These are phyloP conservation scores for Clonostachys rosea DNA, from an alignment of 2,329 filamentous ascomycete genomes.

Conservation along the genomic window DNA sequence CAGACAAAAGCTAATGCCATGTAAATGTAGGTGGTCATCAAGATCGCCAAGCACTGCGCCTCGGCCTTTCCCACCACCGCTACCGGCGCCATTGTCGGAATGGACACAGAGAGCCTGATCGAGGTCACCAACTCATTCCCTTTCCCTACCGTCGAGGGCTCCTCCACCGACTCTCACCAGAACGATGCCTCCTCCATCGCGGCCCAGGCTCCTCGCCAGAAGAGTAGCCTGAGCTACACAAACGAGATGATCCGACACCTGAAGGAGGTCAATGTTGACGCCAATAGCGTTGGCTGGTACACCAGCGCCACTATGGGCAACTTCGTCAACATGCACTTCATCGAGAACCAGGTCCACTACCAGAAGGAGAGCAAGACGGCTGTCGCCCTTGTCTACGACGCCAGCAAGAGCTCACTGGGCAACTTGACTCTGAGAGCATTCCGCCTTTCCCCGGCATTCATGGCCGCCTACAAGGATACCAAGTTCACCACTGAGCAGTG, in stretches of 20 bases:
- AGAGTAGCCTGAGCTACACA: conserved; percentile 85
- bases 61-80: conserved; percentile 82
- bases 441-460: conserved; percentile 81
- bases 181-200: conserved; percentile 72
- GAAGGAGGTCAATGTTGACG: conserved; percentile 96
- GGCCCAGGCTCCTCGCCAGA: conserved; percentile 84
- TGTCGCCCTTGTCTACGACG: conserved; percentile 88
- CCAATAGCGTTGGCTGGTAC: conserved; percentile 98
- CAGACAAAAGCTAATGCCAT: conserved; percentile 11
- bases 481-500: conserved; percentile 97
- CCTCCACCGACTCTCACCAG: conserved; percentile 65
- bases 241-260: conserved; percentile 96
- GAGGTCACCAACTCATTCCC: conserved; percentile 95
- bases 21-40: conserved; percentile 75
- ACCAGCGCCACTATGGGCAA: conserved; percentile 98
- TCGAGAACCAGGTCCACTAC: conserved; percentile 98
- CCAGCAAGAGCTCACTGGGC: conserved; percentile 91
- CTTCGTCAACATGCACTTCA: conserved; percentile 89
- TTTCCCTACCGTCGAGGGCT: conserved; percentile 78
- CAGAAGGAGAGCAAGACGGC: conserved; percentile 91
- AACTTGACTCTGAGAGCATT: conserved; percentile 87
- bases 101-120: conserved; percentile 78
- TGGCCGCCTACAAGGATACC: conserved; percentile 89
- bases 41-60: conserved; percentile 94
- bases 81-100: conserved; percentile 87